phyloP scores from a whole-genome alignment of 2,329 filamentous ascomycete species.

The Phialophora verrucosa region DNA sequence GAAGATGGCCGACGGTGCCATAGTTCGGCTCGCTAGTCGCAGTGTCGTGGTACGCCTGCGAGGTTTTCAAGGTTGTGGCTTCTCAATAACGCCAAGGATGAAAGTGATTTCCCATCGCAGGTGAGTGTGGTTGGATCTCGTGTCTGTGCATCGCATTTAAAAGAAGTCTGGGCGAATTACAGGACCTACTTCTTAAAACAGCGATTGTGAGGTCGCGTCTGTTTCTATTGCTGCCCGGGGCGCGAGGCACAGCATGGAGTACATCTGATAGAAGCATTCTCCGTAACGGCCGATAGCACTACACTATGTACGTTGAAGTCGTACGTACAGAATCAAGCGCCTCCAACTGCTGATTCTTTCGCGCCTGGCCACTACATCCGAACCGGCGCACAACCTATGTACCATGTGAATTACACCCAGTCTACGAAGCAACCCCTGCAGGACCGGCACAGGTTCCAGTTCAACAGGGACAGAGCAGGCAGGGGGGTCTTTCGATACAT shows the following conservation, averaged over 20 bases:
- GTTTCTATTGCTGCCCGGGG: too few relatives aligned
- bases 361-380: too few relatives aligned
- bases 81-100: not conserved
- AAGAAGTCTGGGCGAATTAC: not conserved
- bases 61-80: not conserved
- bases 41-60: not conserved
- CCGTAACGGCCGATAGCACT: too few relatives aligned
- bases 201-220: too few relatives aligned
- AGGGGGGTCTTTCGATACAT: too few relatives aligned
- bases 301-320: too few relatives aligned
- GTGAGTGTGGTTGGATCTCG: not conserved
- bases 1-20: slow-evolving; percentile 51
- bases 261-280: too few relatives aligned
- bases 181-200: too few relatives aligned
- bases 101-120: not conserved
- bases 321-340: too few relatives aligned
- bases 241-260: too few relatives aligned
- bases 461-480: not conserved
- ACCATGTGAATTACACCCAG: not conserved
- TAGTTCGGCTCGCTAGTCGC: not conserved
- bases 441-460: not conserved
- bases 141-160: not conserved
- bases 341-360: too few relatives aligned
- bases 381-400: too few relatives aligned
- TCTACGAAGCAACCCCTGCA: not conserved